A percentile compares a stretch with the other conserved stretches of the same genome.
phyloP scores from a whole-genome alignment of 805 yeast genomes.

The Middelhovenomyces tepae region DNA sequence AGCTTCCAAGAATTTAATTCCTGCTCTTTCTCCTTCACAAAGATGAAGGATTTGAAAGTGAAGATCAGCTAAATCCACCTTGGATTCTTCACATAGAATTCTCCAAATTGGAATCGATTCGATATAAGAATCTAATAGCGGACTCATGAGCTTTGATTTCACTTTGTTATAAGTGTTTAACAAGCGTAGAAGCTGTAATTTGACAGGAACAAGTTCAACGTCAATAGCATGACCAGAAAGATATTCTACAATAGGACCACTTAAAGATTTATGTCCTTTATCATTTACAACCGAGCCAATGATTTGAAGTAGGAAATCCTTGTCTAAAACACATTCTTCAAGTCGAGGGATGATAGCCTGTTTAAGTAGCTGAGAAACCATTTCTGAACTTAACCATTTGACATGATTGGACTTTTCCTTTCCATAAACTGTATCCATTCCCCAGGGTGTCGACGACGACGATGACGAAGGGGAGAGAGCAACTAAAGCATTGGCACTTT shows the following conservation, averaged over 20 bases:
- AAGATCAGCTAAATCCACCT: slow-evolving; percentile 43
- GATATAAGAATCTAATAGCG: slow-evolving; percentile 39
- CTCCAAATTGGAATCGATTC: slow-evolving; percentile 39
- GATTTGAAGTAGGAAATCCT: slow-evolving; percentile 32
- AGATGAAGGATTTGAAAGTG: slow-evolving; percentile 55
- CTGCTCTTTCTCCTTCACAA: slow-evolving; percentile 53
- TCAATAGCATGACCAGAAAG: slow-evolving; percentile 58
- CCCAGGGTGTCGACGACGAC: slow-evolving; percentile 18
- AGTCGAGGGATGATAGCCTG: slow-evolving; percentile 29
- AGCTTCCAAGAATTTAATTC: slow-evolving; percentile 51
- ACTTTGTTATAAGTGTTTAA: slow-evolving; percentile 34
- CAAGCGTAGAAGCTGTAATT: slow-evolving; percentile 40
- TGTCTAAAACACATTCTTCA: slow-evolving; percentile 43
- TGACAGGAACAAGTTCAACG: slow-evolving; percentile 46
- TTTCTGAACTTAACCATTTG: slow-evolving; percentile 51
- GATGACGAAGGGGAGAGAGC: slow-evolving; percentile 15
- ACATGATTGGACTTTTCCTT: slow-evolving; percentile 37
- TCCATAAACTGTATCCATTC: slow-evolving; percentile 44
- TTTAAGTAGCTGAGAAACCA: slow-evolving; percentile 40
- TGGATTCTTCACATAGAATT: slow-evolving; percentile 36
- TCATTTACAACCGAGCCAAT: slow-evolving; percentile 3
- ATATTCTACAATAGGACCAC: slow-evolving; percentile 39
- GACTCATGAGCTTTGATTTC: slow-evolving; percentile 33
- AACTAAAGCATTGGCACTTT: slow-evolving; percentile 20
- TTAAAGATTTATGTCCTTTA: slow-evolving; percentile 12